phyloP scores from a whole-genome alignment of 2,329 filamentous ascomycete species.

The Mollisia scopiformis region DNA sequence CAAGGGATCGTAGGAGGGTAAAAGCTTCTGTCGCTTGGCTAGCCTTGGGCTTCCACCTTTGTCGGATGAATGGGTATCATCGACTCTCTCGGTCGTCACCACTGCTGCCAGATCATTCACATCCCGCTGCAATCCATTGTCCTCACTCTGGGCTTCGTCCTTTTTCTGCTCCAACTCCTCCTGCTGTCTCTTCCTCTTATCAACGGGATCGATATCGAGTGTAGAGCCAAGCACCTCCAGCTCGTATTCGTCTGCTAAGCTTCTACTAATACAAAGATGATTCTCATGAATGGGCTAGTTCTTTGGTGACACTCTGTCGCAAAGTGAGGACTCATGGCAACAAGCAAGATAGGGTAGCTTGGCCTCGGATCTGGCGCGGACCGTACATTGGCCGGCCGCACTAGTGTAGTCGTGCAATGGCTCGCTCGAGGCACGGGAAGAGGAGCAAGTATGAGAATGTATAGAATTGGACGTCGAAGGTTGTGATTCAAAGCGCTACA shows the following conservation, averaged over 20 bases:
- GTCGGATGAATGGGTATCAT: constrained; percentile 7
- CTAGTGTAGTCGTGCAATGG: constrained; percentile 20
- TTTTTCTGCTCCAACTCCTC: constrained; percentile 18
- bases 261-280: constrained; percentile 22
- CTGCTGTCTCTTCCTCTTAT: constrained; percentile 16
- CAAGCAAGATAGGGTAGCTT: constrained; percentile 6
- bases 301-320: constrained; percentile 18
- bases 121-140: constrained; percentile 13
- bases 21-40: too few species aligned
- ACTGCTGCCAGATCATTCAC: constrained; percentile 18
- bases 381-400: constrained; percentile 8
- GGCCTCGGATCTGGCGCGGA: constrained; percentile 19
- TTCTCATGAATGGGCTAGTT: constrained; percentile 21
- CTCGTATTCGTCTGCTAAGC: constrained; percentile 18
- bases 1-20: constrained; percentile 10
- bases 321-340: constrained; percentile 7
- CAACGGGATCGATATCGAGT: constrained; percentile 13
- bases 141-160: constrained; percentile 8
- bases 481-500: too few species aligned
- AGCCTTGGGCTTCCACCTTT: constrained; percentile 8
- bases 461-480: constrained; percentile 13
- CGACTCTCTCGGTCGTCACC: constrained; percentile 14
- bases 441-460: constrained; percentile 4
- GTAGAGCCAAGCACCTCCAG: constrained; percentile 14
- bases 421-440: constrained; percentile 15